Conservation (phyloP, 805 yeast species). For the Pichia nakasei region DNA sequence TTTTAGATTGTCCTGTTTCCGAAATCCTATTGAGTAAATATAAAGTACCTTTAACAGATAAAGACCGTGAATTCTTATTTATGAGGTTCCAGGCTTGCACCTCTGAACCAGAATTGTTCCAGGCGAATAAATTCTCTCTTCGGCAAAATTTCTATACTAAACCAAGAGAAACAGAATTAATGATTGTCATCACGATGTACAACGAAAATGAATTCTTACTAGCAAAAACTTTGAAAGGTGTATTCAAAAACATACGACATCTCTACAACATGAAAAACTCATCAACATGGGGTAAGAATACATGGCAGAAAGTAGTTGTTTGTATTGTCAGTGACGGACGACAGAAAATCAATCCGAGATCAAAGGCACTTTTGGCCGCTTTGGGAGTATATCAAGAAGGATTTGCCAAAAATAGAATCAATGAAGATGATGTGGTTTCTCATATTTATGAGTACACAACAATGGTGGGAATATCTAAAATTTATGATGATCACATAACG, state of each 20-base stretch:
- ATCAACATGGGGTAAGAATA: conserved; percentile 85
- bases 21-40: conserved; percentile 49
- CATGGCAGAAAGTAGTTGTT: conserved; percentile 92
- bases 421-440: conserved; percentile 69
- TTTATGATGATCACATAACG: conserved; percentile 49
- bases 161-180: conserved; percentile 76
- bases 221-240: conserved; percentile 84
- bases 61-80: conserved; percentile 57
- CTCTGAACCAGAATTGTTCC: conserved; percentile 75
- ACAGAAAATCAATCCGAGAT: conserved; percentile 66
- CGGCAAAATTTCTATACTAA: conserved; percentile 72
- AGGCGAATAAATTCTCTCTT: conserved; percentile 55
- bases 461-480: conserved; percentile 72
- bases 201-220: conserved; percentile 78
- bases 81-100: conserved; percentile 95
- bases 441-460: conserved; percentile 94
- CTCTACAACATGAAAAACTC: conserved; percentile 55
- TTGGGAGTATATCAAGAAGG: conserved; percentile 93
- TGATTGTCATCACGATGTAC: conserved; percentile 83
- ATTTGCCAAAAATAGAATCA: conserved; percentile 84
- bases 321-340: conserved; percentile 90
- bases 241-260: conserved; percentile 77
- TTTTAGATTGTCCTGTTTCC: conserved; percentile 86
- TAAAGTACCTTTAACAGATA: conserved; percentile 34
- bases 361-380: conserved; percentile 74